phyloP scores from a whole-genome alignment of 164 flowering plant species.

The Paratinospora sagittata region DNA sequence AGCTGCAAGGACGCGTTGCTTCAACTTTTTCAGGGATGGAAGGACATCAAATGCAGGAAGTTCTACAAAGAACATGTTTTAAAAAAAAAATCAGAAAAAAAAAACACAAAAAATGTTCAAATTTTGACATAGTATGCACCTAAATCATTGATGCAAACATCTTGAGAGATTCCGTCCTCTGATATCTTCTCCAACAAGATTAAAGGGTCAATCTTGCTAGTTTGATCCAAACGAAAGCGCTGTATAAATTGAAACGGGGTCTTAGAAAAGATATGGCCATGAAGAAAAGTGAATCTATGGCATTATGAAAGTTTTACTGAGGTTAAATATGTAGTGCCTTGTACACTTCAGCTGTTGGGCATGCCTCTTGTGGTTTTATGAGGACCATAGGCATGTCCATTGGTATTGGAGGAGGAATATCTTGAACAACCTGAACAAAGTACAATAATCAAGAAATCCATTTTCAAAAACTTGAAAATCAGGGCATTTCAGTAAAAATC shows the following conservation, averaged over 20 bases:
- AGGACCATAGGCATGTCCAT: constrained; percentile 83
- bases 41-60: constrained; percentile 92
- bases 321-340: constrained; percentile 47
- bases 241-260: constrained; percentile 25
- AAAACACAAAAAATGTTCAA: not conserved
- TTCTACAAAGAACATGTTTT: constrained; percentile 39
- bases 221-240: constrained; percentile 61
- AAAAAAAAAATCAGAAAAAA: not conserved
- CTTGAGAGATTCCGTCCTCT: constrained; percentile 68
- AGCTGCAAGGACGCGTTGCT: constrained; percentile 74
- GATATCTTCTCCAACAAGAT: constrained; percentile 66
- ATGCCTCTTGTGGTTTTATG: constrained; percentile 84
- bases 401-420: constrained; percentile 63
- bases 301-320: not conserved
- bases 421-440: constrained; percentile 59
- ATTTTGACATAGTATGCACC: constrained; percentile 37
- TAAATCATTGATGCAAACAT: constrained; percentile 88
- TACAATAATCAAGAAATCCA: constrained; percentile 3
- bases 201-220: constrained; percentile 72
- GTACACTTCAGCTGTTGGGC: constrained; percentile 94
- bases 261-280: constrained; percentile 10
- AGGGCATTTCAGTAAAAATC: not conserved
- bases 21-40: constrained; percentile 75
- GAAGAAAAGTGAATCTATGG: not conserved
- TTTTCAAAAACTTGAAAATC: not conserved